Conservation (phyloP, 306 rosid genomes). For the Rosa chinensis region DNA sequence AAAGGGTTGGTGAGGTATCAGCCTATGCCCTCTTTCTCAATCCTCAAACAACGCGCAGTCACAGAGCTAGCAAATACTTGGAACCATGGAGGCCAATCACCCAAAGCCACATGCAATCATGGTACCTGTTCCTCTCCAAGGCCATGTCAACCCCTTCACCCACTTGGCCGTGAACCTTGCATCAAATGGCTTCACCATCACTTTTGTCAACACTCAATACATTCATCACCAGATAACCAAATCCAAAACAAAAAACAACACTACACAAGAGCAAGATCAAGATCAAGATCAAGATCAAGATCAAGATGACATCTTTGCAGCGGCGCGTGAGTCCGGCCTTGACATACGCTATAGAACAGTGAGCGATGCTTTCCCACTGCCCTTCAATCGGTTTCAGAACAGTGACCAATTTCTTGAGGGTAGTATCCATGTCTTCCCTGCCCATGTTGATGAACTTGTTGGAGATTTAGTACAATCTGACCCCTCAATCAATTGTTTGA, state of each 20-base stretch:
- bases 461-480: constrained; percentile 24
- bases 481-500: constrained; percentile 32
- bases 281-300: background rate
- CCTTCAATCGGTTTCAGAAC: constrained; percentile 25
- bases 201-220: constrained; percentile 21
- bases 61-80: background rate
- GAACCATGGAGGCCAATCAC: background rate
- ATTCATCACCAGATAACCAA: constrained; percentile 23
- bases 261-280: background rate
- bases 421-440: constrained; percentile 13
- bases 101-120: constrained; percentile 30
- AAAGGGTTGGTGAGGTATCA: constrained; percentile 20
- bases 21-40: background rate
- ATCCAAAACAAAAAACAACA: constrained; percentile 10
- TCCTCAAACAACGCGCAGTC: background rate
- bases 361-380: constrained; percentile 30
- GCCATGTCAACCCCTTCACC: constrained; percentile 25
- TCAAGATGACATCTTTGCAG: constrained; percentile 26
- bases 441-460: constrained; percentile 35
- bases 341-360: constrained; percentile 35
- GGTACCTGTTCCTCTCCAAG: constrained; percentile 20
- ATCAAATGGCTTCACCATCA: constrained; percentile 23
- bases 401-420: constrained; percentile 18
- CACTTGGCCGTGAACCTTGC: constrained; percentile 33
- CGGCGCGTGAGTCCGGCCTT: constrained; percentile 23